Evolutionary conservation across 2,329 filamentous ascomycete genomes (phyloP).

Genomic region (Neofusicoccum sp.): DNA sequence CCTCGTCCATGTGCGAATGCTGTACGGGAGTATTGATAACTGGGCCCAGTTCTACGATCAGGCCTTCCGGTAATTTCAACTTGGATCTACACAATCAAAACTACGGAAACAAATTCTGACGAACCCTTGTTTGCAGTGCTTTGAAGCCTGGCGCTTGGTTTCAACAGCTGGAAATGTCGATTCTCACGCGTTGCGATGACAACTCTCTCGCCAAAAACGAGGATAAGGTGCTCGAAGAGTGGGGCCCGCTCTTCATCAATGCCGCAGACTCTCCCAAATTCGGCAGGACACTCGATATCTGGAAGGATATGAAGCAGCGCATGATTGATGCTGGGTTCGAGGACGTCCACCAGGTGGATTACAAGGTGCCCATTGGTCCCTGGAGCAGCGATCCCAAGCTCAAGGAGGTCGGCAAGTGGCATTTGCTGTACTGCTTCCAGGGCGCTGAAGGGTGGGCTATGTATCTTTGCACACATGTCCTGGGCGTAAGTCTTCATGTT

Average conservation of each 20-base stretch:
- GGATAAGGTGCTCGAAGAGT: conserved; percentile 26
- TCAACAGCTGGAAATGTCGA: conserved; percentile 29
- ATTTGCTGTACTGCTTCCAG: conserved; percentile 29
- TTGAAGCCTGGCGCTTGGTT: conserved; percentile 28
- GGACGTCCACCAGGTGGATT: conserved; percentile 48
- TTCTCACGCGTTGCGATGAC: conserved; percentile 28
- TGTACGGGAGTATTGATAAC: conserved; percentile 26
- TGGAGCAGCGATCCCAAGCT: conserved; percentile 40
- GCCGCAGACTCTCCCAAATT: conserved; percentile 29
- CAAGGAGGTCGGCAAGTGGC: conserved; percentile 50
- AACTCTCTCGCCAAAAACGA: conserved; percentile 20
- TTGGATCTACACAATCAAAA: neutral
- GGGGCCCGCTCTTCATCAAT: conserved; percentile 27
- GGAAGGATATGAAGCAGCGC: conserved; percentile 35
- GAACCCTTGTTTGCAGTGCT: neutral
- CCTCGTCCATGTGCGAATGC: conserved; percentile 25
- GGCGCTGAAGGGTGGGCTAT: conserved; percentile 19
- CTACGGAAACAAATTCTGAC: neutral
- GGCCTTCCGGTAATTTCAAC: conserved; percentile 20
- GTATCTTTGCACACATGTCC: conserved; percentile 10
- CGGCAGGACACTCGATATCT: conserved; percentile 38
- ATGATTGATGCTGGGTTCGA: conserved; percentile 55
- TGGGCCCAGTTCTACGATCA: conserved; percentile 27
- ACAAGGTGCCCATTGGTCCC: conserved; percentile 33
- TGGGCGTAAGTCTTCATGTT: neutral